Evolutionary conservation across 169 alveolate species (phyloP).

Genomic region (Sarcocystis neurona): DNA sequence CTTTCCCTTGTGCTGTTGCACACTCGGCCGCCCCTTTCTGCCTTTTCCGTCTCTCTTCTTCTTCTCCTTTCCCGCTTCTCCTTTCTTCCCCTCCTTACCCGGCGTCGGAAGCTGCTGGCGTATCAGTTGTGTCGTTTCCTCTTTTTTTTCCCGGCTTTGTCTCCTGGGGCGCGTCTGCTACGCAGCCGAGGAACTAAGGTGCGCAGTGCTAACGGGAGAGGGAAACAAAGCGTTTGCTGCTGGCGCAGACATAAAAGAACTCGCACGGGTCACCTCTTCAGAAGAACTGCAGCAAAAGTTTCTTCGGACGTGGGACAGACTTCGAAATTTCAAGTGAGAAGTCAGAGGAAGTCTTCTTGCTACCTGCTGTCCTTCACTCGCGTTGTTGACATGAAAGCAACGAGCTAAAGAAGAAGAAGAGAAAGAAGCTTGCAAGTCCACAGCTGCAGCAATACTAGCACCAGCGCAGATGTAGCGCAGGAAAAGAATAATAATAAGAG

Average conservation of each 20-base stretch:
- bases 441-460: too few species aligned
- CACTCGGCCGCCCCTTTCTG: too few species aligned
- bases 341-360: not conserved
- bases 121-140: too few species aligned
- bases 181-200: conserved; percentile 73
- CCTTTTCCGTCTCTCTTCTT: too few species aligned
- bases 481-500: too few species aligned
- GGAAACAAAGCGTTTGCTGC: conserved; percentile 45
- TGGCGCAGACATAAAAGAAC: not conserved
- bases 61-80: too few species aligned
- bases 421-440: too few species aligned
- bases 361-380: not conserved
- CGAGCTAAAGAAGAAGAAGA: not conserved
- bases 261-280: not conserved
- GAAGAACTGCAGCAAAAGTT: not conserved
- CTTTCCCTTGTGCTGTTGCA: too few species aligned
- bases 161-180: not conserved
- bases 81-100: too few species aligned
- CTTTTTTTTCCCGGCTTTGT: not conserved
- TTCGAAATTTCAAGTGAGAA: not conserved
- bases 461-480: too few species aligned
- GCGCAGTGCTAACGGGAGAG: conserved; percentile 86
- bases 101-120: too few species aligned
- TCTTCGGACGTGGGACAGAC: not conserved
- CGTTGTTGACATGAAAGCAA: not conserved